phyloP scores from a whole-genome alignment of 2,329 filamentous ascomycete genomes.

The Aplosporella prunicola region DNA sequence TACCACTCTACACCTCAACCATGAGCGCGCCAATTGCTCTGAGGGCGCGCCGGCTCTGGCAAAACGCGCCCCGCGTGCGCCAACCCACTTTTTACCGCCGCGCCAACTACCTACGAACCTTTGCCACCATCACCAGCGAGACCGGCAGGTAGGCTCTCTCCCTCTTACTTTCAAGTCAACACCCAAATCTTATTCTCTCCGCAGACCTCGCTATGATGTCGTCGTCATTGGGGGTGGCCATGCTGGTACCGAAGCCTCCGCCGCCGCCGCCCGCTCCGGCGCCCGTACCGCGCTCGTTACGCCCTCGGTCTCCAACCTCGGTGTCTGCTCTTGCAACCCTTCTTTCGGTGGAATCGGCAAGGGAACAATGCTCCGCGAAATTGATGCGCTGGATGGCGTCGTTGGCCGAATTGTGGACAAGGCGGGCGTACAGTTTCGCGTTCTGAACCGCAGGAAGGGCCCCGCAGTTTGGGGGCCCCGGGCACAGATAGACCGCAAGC shows the following conservation, averaged over 20 bases:
- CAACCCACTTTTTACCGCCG: constrained; percentile 21
- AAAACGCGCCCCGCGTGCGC: constrained; percentile 39
- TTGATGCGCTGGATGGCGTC: constrained; percentile 88
- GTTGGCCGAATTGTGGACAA: constrained; percentile 85
- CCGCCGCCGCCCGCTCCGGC: constrained; percentile 79
- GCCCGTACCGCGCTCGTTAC: constrained; percentile 86
- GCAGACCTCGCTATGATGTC: constrained; percentile 61
- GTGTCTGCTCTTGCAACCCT: constrained; percentile 93
- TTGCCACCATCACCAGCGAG: constrained; percentile 37
- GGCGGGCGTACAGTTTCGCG: constrained; percentile 85
- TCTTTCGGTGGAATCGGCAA: constrained; percentile 98
- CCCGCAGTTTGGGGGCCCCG: constrained; percentile 95
- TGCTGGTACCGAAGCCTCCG: constrained; percentile 86
- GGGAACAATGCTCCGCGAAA: constrained; percentile 88
- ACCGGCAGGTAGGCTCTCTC: constrained; percentile 19
- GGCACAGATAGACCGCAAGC: constrained; percentile 83
- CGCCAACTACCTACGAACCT: constrained; percentile 21
- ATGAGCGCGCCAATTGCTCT: constrained; percentile 7
- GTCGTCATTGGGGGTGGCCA: constrained; percentile 93
- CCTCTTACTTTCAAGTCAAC: background rate
- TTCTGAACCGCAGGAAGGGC: constrained; percentile 81
- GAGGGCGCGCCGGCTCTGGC: constrained; percentile 35
- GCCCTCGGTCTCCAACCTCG: constrained; percentile 77
- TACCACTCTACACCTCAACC: too few species aligned
- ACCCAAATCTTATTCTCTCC: constrained; percentile 1